Percentiles rank a stretch among this genome's conserved stretches.
These are phyloP conservation scores for Citrus inodora DNA, from an alignment of 345 rosid genomes.

Conservation along the genomic window DNA sequence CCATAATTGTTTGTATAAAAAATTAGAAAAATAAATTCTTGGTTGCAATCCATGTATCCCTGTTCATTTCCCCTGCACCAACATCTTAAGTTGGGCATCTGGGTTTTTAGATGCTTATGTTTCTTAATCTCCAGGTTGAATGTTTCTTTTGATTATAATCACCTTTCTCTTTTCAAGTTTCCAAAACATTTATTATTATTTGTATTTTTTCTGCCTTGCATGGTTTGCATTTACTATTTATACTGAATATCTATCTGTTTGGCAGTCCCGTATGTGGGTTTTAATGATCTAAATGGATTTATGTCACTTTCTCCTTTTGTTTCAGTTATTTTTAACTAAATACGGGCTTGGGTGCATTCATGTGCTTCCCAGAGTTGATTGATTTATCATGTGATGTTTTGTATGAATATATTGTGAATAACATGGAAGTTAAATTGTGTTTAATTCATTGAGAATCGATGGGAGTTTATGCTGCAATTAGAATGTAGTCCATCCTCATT, in stretches of 20 bases:
- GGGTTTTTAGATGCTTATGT: conserved; percentile 4
- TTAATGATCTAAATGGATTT: conserved; percentile 8
- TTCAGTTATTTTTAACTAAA: background rate
- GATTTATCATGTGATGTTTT: background rate
- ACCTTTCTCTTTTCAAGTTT: background rate
- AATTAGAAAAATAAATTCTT: background rate
- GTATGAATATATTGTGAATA: background rate
- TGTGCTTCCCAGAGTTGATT: background rate
- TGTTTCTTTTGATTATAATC: background rate
- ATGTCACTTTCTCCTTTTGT: background rate
- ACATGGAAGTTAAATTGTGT: background rate
- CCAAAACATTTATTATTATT: background rate
- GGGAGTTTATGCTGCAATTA: background rate
- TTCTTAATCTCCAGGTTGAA: background rate
- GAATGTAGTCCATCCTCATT: background rate
- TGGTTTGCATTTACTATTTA: background rate
- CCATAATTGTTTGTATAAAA: background rate
- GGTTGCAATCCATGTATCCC: background rate
- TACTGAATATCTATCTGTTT: background rate
- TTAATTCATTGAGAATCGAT: background rate
- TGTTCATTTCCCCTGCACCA: background rate
- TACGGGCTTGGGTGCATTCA: background rate
- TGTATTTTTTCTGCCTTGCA: background rate
- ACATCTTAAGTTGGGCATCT: background rate
- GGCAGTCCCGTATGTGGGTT: background rate